These are phyloP conservation scores for Candida palmyrensis DNA, from an alignment of 805 yeast species.

Conservation along the genomic window DNA sequence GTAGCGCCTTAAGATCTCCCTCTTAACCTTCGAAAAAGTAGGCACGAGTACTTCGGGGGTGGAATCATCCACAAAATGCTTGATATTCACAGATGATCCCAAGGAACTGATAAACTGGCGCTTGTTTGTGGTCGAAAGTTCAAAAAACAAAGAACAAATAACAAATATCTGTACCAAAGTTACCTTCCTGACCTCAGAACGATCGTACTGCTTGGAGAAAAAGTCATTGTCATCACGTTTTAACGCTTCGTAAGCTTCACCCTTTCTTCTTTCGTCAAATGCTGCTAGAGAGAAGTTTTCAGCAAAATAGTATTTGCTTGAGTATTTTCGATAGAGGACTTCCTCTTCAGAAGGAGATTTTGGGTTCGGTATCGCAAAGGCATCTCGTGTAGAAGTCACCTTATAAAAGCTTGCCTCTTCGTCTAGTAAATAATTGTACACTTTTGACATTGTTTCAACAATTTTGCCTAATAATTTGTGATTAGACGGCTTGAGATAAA, in stretches of 20 bases:
- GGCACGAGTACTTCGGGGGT: constrained; percentile 19
- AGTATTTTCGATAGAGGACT: constrained; percentile 7
- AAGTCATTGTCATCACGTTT: constrained; percentile 19
- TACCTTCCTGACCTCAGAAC: constrained; percentile 20
- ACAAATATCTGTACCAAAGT: constrained; percentile 27
- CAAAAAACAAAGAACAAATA: constrained; percentile 24
- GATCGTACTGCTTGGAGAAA: constrained; percentile 20
- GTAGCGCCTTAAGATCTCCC: constrained; percentile 18
- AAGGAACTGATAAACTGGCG: constrained; percentile 14
- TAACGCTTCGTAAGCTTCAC: constrained; percentile 11
- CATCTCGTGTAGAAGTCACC: constrained; percentile 13
- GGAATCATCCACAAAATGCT: constrained; percentile 32
- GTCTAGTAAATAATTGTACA: constrained; percentile 22
- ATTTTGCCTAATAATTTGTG: constrained; percentile 14
- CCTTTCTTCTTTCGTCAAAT: constrained; percentile 18
- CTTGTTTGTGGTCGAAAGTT: constrained; percentile 20
- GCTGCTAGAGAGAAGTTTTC: constrained; percentile 32
- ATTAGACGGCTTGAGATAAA: constrained; percentile 18
- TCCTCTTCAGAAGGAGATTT: constrained; percentile 8
- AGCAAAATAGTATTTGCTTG: constrained; percentile 22
- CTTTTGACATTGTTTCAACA: constrained; percentile 20
- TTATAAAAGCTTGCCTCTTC: constrained; percentile 22
- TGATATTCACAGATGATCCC: constrained; percentile 23
- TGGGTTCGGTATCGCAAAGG: constrained; percentile 6
- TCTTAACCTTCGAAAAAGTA: constrained; percentile 19